Base-by-base conservation (phyloP, 306 rosid species). In the Prunus mume region DNA sequence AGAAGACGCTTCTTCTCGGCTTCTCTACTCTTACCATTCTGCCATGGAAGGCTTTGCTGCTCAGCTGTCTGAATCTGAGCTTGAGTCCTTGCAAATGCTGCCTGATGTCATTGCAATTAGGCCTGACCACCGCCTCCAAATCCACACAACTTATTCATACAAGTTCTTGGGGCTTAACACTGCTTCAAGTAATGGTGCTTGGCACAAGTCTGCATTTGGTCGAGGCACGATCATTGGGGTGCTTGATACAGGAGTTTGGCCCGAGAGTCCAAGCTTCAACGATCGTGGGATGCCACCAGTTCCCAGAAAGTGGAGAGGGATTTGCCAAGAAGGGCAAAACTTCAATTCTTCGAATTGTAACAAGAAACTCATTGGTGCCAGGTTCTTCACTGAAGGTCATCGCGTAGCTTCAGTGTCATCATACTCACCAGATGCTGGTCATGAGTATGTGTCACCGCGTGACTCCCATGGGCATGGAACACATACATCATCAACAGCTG, bases 171-270 rank as follows among this genome's bases (percentile, higher is more conserved):
- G 98, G 66, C 90, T 91, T 1, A 73, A 78, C 83, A 81, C 86
- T 2, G 41, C 38, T 73, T 60, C 83, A 0, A 86, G 77, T 74
- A 85, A 80, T 66, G 77, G 88, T 41, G 84, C 89, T 76, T 90
- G 96, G 97, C 77, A 81, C 32, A 92, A 87, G 54, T 88, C 97
- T 0, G 79, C 86, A 12, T 86, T 90, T 43, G 98, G 97, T 9
- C 81, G 79, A 1, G 94, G 98, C 65, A 80, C 90, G 22, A 91
- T 94, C 63, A 88, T 94, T 64, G 98, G 98, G 0, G 86, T 94
- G 46, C 96, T 94, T 62, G 98, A 94, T 34, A 94, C 97, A 1
- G 97, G 98, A 71, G 93, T 94, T 61, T 91, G 97, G 97, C 98
- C 97, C 0, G 98, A 91, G 80, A 87, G 91, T 85, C 97, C 97